Conservation (phyloP, 2,329 filamentous ascomycete genomes). For the Cladosporium sp. region DNA sequence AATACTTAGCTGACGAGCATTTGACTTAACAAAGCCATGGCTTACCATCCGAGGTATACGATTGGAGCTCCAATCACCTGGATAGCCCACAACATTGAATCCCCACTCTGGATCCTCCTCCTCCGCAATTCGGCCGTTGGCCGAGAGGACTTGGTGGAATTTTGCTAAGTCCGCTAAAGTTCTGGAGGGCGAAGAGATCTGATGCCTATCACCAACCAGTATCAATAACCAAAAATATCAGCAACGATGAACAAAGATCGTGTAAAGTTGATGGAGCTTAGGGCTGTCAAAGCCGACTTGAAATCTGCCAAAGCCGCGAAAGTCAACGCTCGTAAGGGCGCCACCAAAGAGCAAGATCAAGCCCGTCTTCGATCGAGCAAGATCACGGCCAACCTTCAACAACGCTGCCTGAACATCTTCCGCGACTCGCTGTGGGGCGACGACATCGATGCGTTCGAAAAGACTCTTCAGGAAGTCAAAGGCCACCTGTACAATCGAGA, state of each 20-base stretch:
- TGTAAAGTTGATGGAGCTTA: background rate
- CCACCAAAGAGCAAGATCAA: conserved; percentile 3
- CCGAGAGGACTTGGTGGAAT: background rate
- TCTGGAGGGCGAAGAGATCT: background rate
- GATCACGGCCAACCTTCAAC: conserved; percentile 9
- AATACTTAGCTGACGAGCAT: background rate
- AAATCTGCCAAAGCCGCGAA: conserved; percentile 11
- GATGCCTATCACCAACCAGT: background rate
- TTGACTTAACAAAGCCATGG: background rate
- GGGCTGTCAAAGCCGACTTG: conserved; percentile 1
- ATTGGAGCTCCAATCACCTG: background rate
- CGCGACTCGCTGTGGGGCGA: conserved; percentile 8
- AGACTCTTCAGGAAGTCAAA: conserved; percentile 17
- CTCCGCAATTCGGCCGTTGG: conserved; percentile 6
- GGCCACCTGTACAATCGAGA: conserved; percentile 81
- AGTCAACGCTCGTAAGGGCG: conserved; percentile 3
- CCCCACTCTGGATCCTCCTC: background rate
- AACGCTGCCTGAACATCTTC: conserved; percentile 15
- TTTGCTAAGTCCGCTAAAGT: conserved; percentile 6
- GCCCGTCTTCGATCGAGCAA: conserved; percentile 2
- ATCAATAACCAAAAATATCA: background rate
- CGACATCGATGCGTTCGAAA: background rate
- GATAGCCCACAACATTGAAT: conserved; percentile 1
- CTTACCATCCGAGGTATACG: conserved; percentile 3
- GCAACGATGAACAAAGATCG: conserved; percentile 14